Evolutionary conservation across 106 monocot genomes (phyloP).

Genomic region (Dioscorea dumetorum): DNA sequence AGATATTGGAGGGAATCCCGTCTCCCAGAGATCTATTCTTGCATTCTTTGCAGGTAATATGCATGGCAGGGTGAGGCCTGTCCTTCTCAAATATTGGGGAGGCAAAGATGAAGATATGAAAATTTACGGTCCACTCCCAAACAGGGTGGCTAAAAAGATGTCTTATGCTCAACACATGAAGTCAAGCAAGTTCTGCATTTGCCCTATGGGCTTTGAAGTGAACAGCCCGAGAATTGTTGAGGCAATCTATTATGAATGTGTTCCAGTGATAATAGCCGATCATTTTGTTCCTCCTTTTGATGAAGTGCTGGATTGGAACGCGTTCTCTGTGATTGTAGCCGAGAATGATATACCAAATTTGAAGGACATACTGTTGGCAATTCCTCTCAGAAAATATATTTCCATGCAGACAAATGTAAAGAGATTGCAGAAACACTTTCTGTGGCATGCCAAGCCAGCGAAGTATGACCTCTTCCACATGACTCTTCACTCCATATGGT

Average conservation of each 20-base stretch:
- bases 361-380: slow-evolving; percentile 52
- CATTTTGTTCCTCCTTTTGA: slow-evolving; percentile 71
- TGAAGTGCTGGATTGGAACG: slow-evolving; percentile 80
- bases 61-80: slow-evolving; percentile 75
- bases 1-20: slow-evolving; percentile 22
- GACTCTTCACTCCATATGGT: slow-evolving; percentile 94
- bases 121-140: slow-evolving; percentile 70
- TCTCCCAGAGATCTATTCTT: slow-evolving; percentile 57
- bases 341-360: slow-evolving; percentile 87
- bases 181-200: slow-evolving; percentile 83
- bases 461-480: slow-evolving; percentile 92
- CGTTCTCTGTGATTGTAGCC: slow-evolving; percentile 68
- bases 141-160: slow-evolving; percentile 50
- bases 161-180: slow-evolving; percentile 81
- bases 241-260: slow-evolving; percentile 86
- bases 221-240: slow-evolving; percentile 97
- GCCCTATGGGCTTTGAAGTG: slow-evolving; percentile 91
- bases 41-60: slow-evolving; percentile 88
- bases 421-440: slow-evolving; percentile 78
- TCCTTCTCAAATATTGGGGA: slow-evolving; percentile 60
- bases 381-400: slow-evolving; percentile 47
- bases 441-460: slow-evolving; percentile 73
- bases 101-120: slow-evolving; percentile 57
- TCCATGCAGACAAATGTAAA: slow-evolving; percentile 52
- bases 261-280: slow-evolving; percentile 58